These are phyloP conservation scores for Climacium dendroides DNA, from an alignment of 225 moss, liverwort and hornwort genomes.

Conservation along the genomic window DNA sequence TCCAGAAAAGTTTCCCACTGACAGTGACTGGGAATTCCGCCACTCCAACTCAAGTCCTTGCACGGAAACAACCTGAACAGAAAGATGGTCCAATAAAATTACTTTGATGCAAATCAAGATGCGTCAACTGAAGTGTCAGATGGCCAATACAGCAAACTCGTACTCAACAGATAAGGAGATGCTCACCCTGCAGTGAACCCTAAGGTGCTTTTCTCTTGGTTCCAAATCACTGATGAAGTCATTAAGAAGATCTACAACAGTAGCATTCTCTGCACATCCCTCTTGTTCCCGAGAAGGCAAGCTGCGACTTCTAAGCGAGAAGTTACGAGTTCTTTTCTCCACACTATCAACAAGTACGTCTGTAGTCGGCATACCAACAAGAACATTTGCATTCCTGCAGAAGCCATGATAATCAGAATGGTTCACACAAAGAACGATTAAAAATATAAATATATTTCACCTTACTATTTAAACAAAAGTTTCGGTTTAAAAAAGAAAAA, in stretches of 20 bases:
- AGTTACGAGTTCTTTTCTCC: slow-evolving; percentile 7
- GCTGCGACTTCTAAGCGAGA: background rate
- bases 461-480: background rate
- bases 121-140: background rate
- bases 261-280: background rate
- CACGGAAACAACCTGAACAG: slow-evolving; percentile 48
- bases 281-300: background rate
- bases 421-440: background rate
- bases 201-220: slow-evolving; percentile 2
- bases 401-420: background rate
- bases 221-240: slow-evolving; percentile 9
- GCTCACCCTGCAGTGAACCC: slow-evolving; percentile 33
- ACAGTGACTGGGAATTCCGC: background rate
- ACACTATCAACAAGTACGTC: slow-evolving; percentile 13
- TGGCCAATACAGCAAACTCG: background rate
- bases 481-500: background rate
- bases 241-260: slow-evolving; percentile 14
- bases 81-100: background rate
- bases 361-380: slow-evolving; percentile 30
- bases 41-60: slow-evolving; percentile 47
- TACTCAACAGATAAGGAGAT: background rate
- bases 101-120: background rate
- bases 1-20: background rate
- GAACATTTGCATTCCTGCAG: slow-evolving; percentile 22
- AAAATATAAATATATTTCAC: background rate